A percentile compares a stretch with the other conserved stretches of the same genome.
Conservation (phyloP, 2,329 filamentous ascomycete genomes). For the Xylaria digitata region DNA sequence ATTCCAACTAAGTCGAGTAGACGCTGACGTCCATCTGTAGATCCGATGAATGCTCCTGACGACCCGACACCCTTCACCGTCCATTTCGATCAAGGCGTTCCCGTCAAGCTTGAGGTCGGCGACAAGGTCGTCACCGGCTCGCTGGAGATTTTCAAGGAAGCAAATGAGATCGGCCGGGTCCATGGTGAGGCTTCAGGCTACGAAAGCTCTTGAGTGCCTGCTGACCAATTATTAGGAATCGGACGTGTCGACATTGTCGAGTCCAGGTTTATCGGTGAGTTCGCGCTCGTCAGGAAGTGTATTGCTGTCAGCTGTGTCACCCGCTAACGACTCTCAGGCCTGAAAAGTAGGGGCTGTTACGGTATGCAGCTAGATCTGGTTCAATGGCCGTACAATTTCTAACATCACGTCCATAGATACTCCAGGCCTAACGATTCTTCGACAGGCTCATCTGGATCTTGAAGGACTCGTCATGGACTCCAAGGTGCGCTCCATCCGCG, state of each 20-base stretch:
- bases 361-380: too few species aligned
- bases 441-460: constrained; percentile 62
- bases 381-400: too few species aligned
- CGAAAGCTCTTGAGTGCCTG: too few species aligned
- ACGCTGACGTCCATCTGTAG: constrained; percentile 48
- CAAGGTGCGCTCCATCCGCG: constrained; percentile 66
- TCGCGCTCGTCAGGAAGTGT: too few species aligned
- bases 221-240: too few species aligned
- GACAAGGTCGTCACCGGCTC: constrained; percentile 73
- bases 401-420: too few species aligned
- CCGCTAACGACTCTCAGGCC: too few species aligned
- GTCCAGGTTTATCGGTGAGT: constrained; percentile 4
- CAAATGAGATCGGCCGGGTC: constrained; percentile 75
- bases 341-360: constrained; percentile 83
- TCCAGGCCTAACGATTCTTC: constrained; percentile 59
- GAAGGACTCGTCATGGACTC: constrained; percentile 68
- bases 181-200: too few species aligned
- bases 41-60: constrained; percentile 77
- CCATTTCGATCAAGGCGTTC: constrained; percentile 78
- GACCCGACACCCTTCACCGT: constrained; percentile 77
- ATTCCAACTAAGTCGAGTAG: too few species aligned
- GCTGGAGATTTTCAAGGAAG: constrained; percentile 76
- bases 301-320: too few species aligned
- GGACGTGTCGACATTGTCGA: constrained; percentile 83
- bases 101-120: constrained; percentile 63